A percentile compares a stretch with the other conserved stretches of the same genome.
phyloP scores from a whole-genome alignment of 345 rosid species.

The Eutrema japonicum region DNA sequence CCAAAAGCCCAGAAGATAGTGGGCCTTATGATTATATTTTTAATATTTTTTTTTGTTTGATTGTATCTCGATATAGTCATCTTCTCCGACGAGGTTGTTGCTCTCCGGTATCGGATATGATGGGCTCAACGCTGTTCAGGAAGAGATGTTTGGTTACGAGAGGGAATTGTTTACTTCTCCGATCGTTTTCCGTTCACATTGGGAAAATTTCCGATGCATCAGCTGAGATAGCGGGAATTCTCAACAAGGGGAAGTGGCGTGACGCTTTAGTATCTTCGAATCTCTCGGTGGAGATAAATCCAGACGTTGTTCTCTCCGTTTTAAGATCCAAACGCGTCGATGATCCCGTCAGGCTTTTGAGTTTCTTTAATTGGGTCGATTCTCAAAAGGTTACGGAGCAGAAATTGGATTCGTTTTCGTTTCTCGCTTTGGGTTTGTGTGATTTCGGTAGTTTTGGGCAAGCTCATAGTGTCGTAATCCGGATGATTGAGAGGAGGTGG shows the following conservation, averaged over 20 bases:
- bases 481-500: slow-evolving; percentile 53
- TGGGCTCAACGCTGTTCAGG: slow-evolving; percentile 24
- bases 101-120: slow-evolving; percentile 32
- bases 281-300: slow-evolving; percentile 49
- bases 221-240: slow-evolving; percentile 50
- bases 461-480: slow-evolving; percentile 50
- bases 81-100: slow-evolving; percentile 29
- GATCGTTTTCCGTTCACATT: slow-evolving; percentile 38
- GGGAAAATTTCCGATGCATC: slow-evolving; percentile 19
- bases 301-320: slow-evolving; percentile 68
- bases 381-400: slow-evolving; percentile 46
- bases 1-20: background rate
- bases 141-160: background rate
- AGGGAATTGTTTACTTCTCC: slow-evolving; percentile 19
- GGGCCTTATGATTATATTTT: slow-evolving; percentile 10
- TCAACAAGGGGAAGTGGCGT: slow-evolving; percentile 58
- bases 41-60: background rate
- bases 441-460: slow-evolving; percentile 47
- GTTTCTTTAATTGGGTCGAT: slow-evolving; percentile 69
- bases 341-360: slow-evolving; percentile 60
- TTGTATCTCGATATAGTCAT: background rate
- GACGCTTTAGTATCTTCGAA: slow-evolving; percentile 49
- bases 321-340: slow-evolving; percentile 49
- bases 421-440: slow-evolving; percentile 58
- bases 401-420: slow-evolving; percentile 58